A percentile compares a stretch with the other conserved stretches of the same genome.
Evolutionary conservation across 108 stramenopile species (phyloP).

Genomic region (Nitzschia inconspicua): DNA sequence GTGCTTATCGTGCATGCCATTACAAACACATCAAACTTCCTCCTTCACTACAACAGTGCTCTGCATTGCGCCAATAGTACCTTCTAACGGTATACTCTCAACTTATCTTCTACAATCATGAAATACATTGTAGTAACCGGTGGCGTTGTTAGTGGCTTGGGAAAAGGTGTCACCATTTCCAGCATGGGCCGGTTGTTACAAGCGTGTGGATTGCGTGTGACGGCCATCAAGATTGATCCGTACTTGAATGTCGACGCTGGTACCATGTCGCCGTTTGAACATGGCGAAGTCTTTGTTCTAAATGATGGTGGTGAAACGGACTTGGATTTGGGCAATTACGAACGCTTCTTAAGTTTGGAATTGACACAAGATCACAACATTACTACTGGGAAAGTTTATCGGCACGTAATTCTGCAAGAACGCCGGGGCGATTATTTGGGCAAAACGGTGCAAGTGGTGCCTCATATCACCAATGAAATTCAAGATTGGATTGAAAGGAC

Average conservation of each 20-base stretch:
- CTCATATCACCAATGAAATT: constrained; percentile 90
- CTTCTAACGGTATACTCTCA: too few relatives aligned
- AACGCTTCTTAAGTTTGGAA: constrained; percentile 89
- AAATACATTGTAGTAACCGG: constrained; percentile 96
- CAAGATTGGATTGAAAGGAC: constrained; percentile 85
- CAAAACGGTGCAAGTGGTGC: constrained; percentile 97
- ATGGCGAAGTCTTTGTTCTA: constrained; percentile 93
- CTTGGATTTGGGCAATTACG: constrained; percentile 98
- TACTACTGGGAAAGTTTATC: constrained; percentile 97
- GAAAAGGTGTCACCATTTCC: constrained; percentile 97
- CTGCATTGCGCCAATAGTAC: too few relatives aligned
- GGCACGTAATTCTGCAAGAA: constrained; percentile 90
- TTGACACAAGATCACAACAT: constrained; percentile 93
- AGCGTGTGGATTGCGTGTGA: constrained; percentile 88
- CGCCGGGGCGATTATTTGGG: constrained; percentile 97
- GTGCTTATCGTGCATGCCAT: too few relatives aligned
- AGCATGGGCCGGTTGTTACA: constrained; percentile 95
- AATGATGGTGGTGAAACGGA: constrained; percentile 99
- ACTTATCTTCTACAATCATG: constrained; percentile 46
- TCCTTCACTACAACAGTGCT: too few relatives aligned
- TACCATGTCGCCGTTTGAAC: constrained; percentile 98
- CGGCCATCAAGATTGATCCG: constrained; percentile 98
- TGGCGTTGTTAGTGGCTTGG: constrained; percentile 96
- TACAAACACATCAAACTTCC: too few relatives aligned
- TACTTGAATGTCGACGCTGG: constrained; percentile 98